Percentiles rank a stretch among this genome's conserved stretches.
Conservation (phyloP, 495 filamentous ascomycete genomes). For the Alectoria sarmentosa region DNA sequence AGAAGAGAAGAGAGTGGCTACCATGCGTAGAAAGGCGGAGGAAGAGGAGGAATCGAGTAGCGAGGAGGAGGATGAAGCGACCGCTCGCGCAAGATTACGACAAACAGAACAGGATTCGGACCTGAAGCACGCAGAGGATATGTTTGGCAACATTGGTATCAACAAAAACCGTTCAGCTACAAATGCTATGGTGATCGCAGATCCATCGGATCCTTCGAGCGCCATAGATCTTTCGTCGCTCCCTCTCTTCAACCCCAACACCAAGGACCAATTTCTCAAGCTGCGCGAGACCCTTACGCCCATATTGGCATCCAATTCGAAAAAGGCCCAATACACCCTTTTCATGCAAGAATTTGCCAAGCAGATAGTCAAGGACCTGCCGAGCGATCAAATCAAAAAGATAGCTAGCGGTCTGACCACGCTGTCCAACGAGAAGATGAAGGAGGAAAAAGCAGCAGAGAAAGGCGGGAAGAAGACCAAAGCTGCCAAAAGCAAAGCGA, state of each 20-base stretch:
- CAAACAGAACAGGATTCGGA: slow-evolving; percentile 81
- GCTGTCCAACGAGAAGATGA: slow-evolving; percentile 95
- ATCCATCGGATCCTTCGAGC: slow-evolving; percentile 63
- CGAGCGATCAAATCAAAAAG: slow-evolving; percentile 92
- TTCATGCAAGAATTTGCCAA: slow-evolving; percentile 90
- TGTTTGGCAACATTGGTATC: slow-evolving; percentile 76
- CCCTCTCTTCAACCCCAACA: slow-evolving; percentile 80
- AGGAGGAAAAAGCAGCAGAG: slow-evolving; percentile 91
- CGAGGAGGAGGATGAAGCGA: slow-evolving; percentile 63
- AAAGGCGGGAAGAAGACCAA: slow-evolving; percentile 96
- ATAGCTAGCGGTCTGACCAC: slow-evolving; percentile 76
- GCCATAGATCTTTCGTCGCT: slow-evolving; percentile 73
- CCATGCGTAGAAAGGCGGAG: slow-evolving; percentile 38
- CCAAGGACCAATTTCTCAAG: slow-evolving; percentile 73
- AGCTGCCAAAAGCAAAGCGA: slow-evolving; percentile 88
- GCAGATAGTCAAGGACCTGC: slow-evolving; percentile 77
- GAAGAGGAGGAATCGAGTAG: slow-evolving; percentile 51
- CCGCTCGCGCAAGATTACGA: slow-evolving; percentile 63
- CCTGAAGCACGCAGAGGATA: slow-evolving; percentile 82
- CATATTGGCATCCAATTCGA: slow-evolving; percentile 61
- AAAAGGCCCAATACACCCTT: slow-evolving; percentile 82
- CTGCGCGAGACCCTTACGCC: slow-evolving; percentile 70
- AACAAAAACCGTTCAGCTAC: slow-evolving; percentile 55
- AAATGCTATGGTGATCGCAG: slow-evolving; percentile 58
- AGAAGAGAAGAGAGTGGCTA: slow-evolving; percentile 58